Evolutionary conservation across 371 early-diverging fungal genomes (phyloP).

Genomic region (Apophysomyces sp.): DNA sequence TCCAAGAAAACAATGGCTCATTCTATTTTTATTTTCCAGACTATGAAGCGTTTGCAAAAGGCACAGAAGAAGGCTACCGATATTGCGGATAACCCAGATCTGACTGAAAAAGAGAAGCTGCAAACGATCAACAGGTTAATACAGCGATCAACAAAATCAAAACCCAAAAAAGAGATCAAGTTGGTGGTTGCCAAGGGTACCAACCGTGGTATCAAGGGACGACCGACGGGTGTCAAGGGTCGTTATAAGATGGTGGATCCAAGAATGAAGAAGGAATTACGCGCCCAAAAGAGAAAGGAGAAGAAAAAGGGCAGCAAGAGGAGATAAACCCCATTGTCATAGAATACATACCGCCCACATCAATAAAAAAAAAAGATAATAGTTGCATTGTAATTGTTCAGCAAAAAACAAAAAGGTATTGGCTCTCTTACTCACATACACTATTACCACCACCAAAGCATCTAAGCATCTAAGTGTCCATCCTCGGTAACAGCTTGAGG

Average conservation of each 20-base stretch:
- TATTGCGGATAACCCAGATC: constrained; percentile 84
- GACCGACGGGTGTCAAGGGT: constrained; percentile 97
- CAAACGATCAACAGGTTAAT: constrained; percentile 78
- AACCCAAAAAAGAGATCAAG: constrained; percentile 74
- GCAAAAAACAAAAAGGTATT: too few relatives aligned
- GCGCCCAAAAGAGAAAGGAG: constrained; percentile 76
- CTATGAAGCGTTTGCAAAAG: constrained; percentile 71
- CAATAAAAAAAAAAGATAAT: neutral
- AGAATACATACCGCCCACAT: neutral
- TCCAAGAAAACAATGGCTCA: neutral
- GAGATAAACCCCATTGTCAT: constrained; percentile 5
- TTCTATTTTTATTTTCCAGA: constrained; percentile 12
- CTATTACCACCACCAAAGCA: too few relatives aligned
- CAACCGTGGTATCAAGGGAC: constrained; percentile 86
- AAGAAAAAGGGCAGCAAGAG: constrained; percentile 49
- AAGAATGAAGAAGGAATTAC: constrained; percentile 91
- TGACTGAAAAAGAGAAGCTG: constrained; percentile 89
- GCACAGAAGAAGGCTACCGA: constrained; percentile 87
- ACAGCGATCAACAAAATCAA: constrained; percentile 64
- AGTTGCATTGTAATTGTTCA: neutral
- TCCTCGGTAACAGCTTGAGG: too few relatives aligned
- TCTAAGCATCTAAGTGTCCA: too few relatives aligned
- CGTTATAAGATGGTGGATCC: constrained; percentile 93
- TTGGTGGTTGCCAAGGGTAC: constrained; percentile 91
- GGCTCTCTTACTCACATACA: too few relatives aligned